A percentile compares a stretch with the other conserved stretches of the same genome.
Conservation (phyloP, 1,284 basidiomycete species). For the Malassezia caprae region DNA sequence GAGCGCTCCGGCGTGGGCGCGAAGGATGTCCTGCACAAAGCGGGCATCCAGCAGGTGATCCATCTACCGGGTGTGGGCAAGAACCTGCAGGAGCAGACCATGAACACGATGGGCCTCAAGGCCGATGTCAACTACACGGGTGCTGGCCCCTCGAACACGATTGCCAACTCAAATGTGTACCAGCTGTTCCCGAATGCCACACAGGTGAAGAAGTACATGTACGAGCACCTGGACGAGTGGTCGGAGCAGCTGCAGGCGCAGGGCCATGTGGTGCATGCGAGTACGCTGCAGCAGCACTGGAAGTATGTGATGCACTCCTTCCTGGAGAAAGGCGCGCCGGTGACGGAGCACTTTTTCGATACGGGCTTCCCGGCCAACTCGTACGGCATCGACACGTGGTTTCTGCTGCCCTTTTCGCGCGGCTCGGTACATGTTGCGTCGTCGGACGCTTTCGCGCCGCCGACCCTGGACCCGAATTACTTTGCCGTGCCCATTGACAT, state of each 20-base stretch:
- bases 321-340: conserved; percentile 25
- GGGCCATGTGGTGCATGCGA: conserved; percentile 27
- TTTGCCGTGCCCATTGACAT: conserved; percentile 48
- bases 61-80: conserved; percentile 47
- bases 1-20: conserved; percentile 51
- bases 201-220: conserved; percentile 25
- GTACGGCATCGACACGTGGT: conserved; percentile 39
- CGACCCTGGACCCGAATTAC: conserved; percentile 35
- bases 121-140: conserved; percentile 21
- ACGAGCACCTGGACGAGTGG: conserved; percentile 21
- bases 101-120: conserved; percentile 34
- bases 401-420: conserved; percentile 31
- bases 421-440: conserved; percentile 24
- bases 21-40: conserved; percentile 32
- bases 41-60: conserved; percentile 41
- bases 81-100: conserved; percentile 51
- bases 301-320: conserved; percentile 19
- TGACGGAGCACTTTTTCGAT: conserved; percentile 37
- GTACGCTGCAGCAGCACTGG: conserved; percentile 27
- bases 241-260: conserved; percentile 22
- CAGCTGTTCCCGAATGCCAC: conserved; percentile 27
- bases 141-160: conserved; percentile 34
- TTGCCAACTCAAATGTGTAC: conserved; percentile 23
- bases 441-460: conserved; percentile 16
- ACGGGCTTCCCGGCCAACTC: conserved; percentile 25